Base-by-base conservation (phyloP, 140 eudicot species). In the Ambrosia hybrid region DNA sequence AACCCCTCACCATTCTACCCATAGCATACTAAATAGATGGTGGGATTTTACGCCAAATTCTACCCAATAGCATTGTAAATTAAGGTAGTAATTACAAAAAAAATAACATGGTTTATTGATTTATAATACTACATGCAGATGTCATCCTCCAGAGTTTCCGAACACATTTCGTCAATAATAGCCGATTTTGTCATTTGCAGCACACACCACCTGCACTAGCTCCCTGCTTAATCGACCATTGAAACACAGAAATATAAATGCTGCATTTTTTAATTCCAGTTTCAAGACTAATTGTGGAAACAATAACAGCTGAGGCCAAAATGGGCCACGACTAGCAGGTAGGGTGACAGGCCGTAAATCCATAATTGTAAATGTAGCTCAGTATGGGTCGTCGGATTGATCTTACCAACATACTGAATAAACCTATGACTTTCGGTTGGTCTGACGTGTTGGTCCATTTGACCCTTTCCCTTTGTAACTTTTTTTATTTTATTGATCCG, bases 181-280 rank as follows among this genome's bases (percentile, higher is more conserved):
- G 3, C 57, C 49, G 57, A 71, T 36, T 57, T 57, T 41, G 16
- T 57, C 57, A 17, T 39, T 43, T 66, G 33, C 51, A 57, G n/a
- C 13, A 15, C 60, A 14, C 62, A 46, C 56, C 14, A n/a, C 52
- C 5, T 21, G 68, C 68, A 46, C 33, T 14, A 7, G 45, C 57
- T 58, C 67, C 57, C 76, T 63, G 78, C 51, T 36, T 36, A 73
- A 73, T 73, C 55, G 63, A 57, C 45, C 15, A 71, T 57, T 43
- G 11, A 43, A 13, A 1, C 7, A 57, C 63, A 10, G 17, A 17
- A 57, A 57, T 6, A 21, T 57, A 26, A 17, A 26, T 21, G 4
- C 14, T 21, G 30, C 30, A 21, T 21, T 21, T 21, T 21, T 21
- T 21, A 21, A 21, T 21, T 57, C 21, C 37, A 57, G 63, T 16